A percentile compares a stretch with the other conserved stretches of the same genome.
Conservation (phyloP, 352 stramenopile genomes). For the Phytophthora uliginosa region DNA sequence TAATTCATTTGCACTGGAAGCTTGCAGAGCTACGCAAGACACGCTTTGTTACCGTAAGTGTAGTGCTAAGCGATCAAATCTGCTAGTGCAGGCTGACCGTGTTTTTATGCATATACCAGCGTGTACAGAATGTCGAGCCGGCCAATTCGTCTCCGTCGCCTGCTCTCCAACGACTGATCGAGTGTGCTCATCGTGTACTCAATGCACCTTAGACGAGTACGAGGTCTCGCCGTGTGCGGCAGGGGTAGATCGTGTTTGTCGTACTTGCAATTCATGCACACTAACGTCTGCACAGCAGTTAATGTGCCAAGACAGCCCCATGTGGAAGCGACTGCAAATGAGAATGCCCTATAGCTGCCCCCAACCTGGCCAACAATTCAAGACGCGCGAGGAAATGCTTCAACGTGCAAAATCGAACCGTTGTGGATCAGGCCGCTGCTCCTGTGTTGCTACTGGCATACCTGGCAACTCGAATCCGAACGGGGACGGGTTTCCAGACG, state of each 20-base stretch:
- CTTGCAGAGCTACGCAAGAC: constrained; percentile 64
- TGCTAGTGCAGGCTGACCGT: neutral
- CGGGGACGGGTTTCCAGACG: constrained; percentile 75
- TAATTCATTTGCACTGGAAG: constrained; percentile 62
- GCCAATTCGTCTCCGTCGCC: constrained; percentile 49
- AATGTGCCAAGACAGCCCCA: constrained; percentile 59
- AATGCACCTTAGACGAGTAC: constrained; percentile 79
- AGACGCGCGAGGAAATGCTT: constrained; percentile 70
- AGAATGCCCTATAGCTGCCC: constrained; percentile 80
- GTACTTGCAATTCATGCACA: constrained; percentile 77
- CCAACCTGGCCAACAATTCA: constrained; percentile 52
- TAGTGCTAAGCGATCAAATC: neutral
- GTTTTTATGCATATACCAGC: constrained; percentile 41
- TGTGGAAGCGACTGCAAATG: constrained; percentile 76
- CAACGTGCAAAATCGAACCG: constrained; percentile 76
- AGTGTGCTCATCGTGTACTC: constrained; percentile 68
- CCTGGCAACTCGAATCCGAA: constrained; percentile 79
- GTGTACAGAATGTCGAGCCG: constrained; percentile 71
- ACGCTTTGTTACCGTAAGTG: constrained; percentile 79
- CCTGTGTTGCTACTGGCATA: constrained; percentile 68
- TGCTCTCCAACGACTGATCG: constrained; percentile 72
- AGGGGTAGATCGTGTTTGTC: constrained; percentile 71
- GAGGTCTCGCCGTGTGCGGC: constrained; percentile 65
- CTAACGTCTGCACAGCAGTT: constrained; percentile 69
- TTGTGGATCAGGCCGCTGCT: constrained; percentile 79